These are phyloP conservation scores for Boletus tomentosulus DNA, from an alignment of 768 basidiomycete genomes.

Conservation along the genomic window DNA sequence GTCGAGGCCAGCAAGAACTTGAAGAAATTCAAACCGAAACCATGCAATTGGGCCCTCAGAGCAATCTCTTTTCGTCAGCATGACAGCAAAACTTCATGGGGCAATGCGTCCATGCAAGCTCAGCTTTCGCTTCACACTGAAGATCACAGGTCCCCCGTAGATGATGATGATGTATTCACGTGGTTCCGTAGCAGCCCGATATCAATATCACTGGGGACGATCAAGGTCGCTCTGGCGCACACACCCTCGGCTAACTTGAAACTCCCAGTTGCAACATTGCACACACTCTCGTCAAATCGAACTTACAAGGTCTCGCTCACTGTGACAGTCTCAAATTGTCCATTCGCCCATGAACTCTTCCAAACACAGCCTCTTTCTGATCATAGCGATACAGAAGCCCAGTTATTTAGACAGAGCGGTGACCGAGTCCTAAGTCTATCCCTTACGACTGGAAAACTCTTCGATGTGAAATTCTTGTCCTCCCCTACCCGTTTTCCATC, in stretches of 20 bases:
- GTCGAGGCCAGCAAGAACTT: not conserved
- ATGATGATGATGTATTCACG: too few relatives aligned
- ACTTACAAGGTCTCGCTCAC: slow-evolving; percentile 6
- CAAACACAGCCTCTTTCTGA: not conserved
- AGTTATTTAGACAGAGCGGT: slow-evolving; percentile 5
- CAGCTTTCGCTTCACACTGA: slow-evolving; percentile 2
- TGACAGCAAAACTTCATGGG: slow-evolving; percentile 5
- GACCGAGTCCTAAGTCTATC: slow-evolving; percentile 9
- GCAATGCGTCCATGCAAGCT: slow-evolving; percentile 9
- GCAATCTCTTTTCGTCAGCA: slow-evolving; percentile 9
- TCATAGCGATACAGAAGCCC: not conserved
- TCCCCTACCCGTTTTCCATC: not conserved
- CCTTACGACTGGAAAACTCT: slow-evolving; percentile 15
- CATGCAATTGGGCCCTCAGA: not conserved
- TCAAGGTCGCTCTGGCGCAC: slow-evolving; percentile 3
- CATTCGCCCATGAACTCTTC: slow-evolving; percentile 16
- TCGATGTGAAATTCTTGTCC: slow-evolving; percentile 20
- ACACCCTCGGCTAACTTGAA: not conserved
- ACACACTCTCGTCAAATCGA: not conserved
- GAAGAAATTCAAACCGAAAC: not conserved
- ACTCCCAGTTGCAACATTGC: not conserved
- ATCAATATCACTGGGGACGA: slow-evolving; percentile 1
- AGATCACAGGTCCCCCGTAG: too few relatives aligned
- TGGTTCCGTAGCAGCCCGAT: too few relatives aligned
- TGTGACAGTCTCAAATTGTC: slow-evolving; percentile 14